Conservation (phyloP, 176 grass and related monocot species). For the Musa itinerans region DNA sequence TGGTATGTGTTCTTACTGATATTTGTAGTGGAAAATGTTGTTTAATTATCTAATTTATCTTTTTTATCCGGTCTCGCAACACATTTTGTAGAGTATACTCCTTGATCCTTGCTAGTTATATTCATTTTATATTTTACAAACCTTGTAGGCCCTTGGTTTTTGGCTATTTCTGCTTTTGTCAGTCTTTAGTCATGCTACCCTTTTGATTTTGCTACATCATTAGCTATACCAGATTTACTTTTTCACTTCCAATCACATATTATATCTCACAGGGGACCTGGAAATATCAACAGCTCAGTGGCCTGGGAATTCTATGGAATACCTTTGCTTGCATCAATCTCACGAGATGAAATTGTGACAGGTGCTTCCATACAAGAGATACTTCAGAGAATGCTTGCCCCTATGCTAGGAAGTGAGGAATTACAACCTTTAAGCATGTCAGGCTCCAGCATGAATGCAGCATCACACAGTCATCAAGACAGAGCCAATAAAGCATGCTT, state of each 20-base stretch:
- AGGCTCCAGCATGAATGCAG: conserved; percentile 41
- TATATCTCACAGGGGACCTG: conserved; percentile 49
- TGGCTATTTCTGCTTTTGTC: neutral
- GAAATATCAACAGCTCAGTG: conserved; percentile 35
- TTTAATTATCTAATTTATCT: neutral
- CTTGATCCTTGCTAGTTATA: conserved; percentile 11
- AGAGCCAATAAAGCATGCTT: conserved; percentile 16
- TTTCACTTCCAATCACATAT: conserved; percentile 7
- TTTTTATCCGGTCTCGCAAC: neutral
- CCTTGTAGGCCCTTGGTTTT: neutral
- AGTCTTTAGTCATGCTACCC: neutral
- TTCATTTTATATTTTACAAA: conserved; percentile 12
- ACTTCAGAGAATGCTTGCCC: conserved; percentile 55
- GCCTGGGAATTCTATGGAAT: conserved; percentile 74
- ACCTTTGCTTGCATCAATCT: conserved; percentile 72
- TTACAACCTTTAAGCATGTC: conserved; percentile 24
- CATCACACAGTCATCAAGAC: conserved; percentile 32
- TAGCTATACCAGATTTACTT: neutral
- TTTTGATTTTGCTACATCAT: neutral
- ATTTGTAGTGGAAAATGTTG: neutral
- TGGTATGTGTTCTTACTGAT: neutral
- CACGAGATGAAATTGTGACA: conserved; percentile 53
- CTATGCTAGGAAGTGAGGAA: conserved; percentile 58
- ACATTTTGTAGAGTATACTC: conserved; percentile 1
- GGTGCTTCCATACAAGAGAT: conserved; percentile 61